phyloP scores from a whole-genome alignment of 768 basidiomycete genomes.

The Suillus fuscotomentosus region DNA sequence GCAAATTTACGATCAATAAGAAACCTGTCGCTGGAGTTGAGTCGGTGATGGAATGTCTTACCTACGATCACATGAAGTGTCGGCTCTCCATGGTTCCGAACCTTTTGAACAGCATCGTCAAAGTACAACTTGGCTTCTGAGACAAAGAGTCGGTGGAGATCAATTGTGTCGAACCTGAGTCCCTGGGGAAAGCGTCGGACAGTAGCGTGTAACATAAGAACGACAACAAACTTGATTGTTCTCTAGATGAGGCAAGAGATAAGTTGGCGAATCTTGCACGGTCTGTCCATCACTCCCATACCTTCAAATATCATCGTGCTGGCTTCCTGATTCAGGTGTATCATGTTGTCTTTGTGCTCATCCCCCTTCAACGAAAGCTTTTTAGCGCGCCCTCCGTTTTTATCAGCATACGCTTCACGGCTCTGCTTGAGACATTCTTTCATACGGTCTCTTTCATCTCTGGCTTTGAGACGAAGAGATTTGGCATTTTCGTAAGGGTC shows the following conservation, averaged over 20 bases:
- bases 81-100: constrained; percentile 51
- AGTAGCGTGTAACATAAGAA: neutral
- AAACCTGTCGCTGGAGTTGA: neutral
- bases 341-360: constrained; percentile 69
- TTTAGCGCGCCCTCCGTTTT: constrained; percentile 74
- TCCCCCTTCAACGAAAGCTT: constrained; percentile 78
- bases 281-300: constrained; percentile 34
- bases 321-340: constrained; percentile 69
- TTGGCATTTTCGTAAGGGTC: constrained; percentile 36
- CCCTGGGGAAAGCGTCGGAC: neutral
- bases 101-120: constrained; percentile 62
- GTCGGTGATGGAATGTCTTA: constrained; percentile 30
- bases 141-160: constrained; percentile 85
- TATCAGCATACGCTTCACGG: constrained; percentile 62
- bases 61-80: constrained; percentile 80
- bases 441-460: constrained; percentile 73
- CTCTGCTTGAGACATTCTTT: constrained; percentile 58
- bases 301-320: constrained; percentile 80
- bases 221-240: constrained; percentile 5
- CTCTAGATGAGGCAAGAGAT: neutral
- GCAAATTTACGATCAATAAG: neutral
- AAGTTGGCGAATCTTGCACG: too few relatives aligned
- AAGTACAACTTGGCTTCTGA: constrained; percentile 79
- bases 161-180: constrained; percentile 61
- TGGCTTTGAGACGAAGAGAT: constrained; percentile 64